Evolutionary conservation across 305 asterid genomes (phyloP), one percentile per base, ranked within the genome.

Genomic region (Fraxinus albicans): DNA sequence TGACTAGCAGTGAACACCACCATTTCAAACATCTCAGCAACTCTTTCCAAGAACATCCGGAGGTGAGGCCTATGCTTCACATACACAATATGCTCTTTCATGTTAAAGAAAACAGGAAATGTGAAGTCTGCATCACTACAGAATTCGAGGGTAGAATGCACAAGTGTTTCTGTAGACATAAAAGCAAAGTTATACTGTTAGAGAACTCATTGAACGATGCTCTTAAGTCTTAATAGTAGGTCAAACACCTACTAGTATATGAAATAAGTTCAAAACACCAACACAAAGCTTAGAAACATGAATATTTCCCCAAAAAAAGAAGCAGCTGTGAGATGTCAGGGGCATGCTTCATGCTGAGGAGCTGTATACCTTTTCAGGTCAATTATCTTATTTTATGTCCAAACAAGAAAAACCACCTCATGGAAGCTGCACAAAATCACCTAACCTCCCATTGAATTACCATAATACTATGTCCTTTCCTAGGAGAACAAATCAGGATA

Each of bases 1-100:
- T 94, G 98, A 84, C 99, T 96, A 79, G 99, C 99, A 33, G 99
- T 96, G 90, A 96, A 96, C 79, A 96, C 89, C 80, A 96, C 92
- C 44, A 96, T 85, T 84, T 96, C 97, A 83, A 96, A 96, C 95
- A 96, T 86, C 85, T 91, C 95, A 17, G 97, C 91, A 50, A 96
- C 99, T 85, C 93, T 92, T 85, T 92, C 87, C 42, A 96, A 91
- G 83, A 96, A 96, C 67, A 84, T 80, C 81, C 73, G 86, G 82
- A 96, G 98, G 86, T 93, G 93, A 82, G 98, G 98, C 92, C 98
- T 90, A 85, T 88, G 85, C 82, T 85, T 96, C 85, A 96, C 99
- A 86, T 91, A 93, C 36, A 96, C 98, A 5, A 86, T 85, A 77
- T 92, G 95, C 83, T 94, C 98, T 90, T 93, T 94, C 94, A 87